Evolutionary conservation across 202 grass and related monocot genomes (phyloP).

Genomic region (Zizania palustris): DNA sequence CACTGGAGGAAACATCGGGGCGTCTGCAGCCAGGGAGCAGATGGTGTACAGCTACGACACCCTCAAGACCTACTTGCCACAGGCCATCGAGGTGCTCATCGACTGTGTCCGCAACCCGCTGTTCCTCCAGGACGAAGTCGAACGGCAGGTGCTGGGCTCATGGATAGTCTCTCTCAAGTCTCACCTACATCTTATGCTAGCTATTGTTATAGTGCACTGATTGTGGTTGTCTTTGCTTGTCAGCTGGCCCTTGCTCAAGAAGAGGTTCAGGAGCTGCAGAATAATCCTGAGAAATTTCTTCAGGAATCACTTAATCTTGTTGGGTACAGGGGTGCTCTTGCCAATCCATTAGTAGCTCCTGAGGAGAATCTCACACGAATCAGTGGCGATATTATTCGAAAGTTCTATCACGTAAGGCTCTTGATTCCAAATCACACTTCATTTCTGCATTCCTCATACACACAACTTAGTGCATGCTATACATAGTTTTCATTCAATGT

Average conservation of each 20-base stretch:
- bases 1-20: conserved; percentile 60
- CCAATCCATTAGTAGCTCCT: conserved; percentile 64
- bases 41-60: conserved; percentile 83
- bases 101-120: conserved; percentile 73
- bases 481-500: not conserved
- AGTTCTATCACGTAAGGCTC: conserved; percentile 71
- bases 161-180: not conserved
- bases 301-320: conserved; percentile 72
- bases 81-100: conserved; percentile 70
- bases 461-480: not conserved
- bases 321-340: conserved; percentile 69
- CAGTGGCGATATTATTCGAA: conserved; percentile 48
- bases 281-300: conserved; percentile 65
- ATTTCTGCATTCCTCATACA: conserved; percentile 23
- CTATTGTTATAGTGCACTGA: not conserved
- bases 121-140: conserved; percentile 66
- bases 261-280: conserved; percentile 52
- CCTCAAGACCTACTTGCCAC: conserved; percentile 71
- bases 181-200: not conserved
- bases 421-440: conserved; percentile 5
- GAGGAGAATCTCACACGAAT: conserved; percentile 52
- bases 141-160: conserved; percentile 53
- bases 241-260: conserved; percentile 64
- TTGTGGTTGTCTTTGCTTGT: conserved; percentile 18
- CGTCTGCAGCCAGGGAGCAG: conserved; percentile 66